Base-by-base conservation (phyloP, 2,329 filamentous ascomycete genomes). In the Neopestalotiopsis sp. region DNA sequence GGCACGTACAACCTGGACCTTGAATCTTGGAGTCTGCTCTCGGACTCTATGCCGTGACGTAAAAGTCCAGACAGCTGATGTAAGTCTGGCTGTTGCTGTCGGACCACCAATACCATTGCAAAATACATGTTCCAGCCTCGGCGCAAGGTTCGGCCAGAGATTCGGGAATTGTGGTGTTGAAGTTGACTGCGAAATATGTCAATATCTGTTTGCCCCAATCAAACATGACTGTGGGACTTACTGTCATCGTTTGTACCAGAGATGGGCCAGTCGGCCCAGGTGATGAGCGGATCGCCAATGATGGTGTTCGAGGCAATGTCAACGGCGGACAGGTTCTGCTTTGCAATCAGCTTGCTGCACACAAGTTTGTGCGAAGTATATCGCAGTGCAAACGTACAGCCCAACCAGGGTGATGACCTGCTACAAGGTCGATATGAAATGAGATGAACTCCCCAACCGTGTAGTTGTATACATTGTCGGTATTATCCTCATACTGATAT, bases 41-140 rank as follows among this genome's bases (percentile, higher is more conserved):
- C 34, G 34, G 4, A 9, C 24, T n/a, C 13, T 62, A 71, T n/a
- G 59, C 20, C 40, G 68, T 38, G 14, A 75, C 59, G 14, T 74
- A 73, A 66, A 91, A 90, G 74, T 91, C 89, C 65, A 90, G 81
- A 78, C 89, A 91, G 64, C 85, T 84, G 81, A 89, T 86, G 75
- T 91, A 91, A 12, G 88, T 90, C 83, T 91, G 89, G 69, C 86
- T 74, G 70, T 88, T 85, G 67, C 79, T 81, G 17, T 79, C 75
- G 4, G 88, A 87, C 70, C 89, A 83, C 89, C 89, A 91, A 78
- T 82, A 90, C 88, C 88, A 90, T 78, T 91, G 89, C 61, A 91
- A 68, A 12, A 73, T 76, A 65, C 81, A 83, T 70, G 81, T 79
- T 57, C 88, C 88, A 24, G 83, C 82, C 12, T 77, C 82, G 49